Evolutionary conservation across 345 rosid genomes (phyloP).

Genomic region (Populus alba): DNA sequence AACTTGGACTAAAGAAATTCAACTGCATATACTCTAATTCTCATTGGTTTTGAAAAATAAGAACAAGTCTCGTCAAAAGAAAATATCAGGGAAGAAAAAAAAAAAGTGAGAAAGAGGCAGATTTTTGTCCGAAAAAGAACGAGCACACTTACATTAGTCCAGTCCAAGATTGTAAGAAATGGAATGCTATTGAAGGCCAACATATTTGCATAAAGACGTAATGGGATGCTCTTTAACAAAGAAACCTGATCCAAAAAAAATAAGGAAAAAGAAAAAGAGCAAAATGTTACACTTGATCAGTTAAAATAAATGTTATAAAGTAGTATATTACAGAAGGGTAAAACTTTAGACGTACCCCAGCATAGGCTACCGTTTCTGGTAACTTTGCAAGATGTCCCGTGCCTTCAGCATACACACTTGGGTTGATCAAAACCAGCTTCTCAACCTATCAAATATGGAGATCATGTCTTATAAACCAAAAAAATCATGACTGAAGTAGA

Average conservation of each 20-base stretch:
- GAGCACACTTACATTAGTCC: slow-evolving; percentile 64
- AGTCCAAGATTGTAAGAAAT: slow-evolving; percentile 58
- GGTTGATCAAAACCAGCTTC: slow-evolving; percentile 74
- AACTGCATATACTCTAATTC: background rate
- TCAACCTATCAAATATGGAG: slow-evolving; percentile 45
- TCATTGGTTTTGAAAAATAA: background rate
- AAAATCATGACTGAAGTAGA: background rate
- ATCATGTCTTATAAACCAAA: background rate
- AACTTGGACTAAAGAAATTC: background rate
- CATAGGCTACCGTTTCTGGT: slow-evolving; percentile 71
- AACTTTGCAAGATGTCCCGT: slow-evolving; percentile 75
- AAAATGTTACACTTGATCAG: background rate
- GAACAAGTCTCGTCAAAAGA: background rate
- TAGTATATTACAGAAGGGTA: background rate
- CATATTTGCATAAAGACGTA: slow-evolving; percentile 57
- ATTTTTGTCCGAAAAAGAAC: background rate
- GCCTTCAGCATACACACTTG: slow-evolving; percentile 91
- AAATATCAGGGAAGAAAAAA: background rate
- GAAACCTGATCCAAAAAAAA: slow-evolving; percentile 37
- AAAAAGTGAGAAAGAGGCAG: background rate
- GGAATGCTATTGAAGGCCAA: slow-evolving; percentile 55
- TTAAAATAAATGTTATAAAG: slow-evolving; percentile 4
- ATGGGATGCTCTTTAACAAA: slow-evolving; percentile 70
- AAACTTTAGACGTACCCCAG: slow-evolving; percentile 55
- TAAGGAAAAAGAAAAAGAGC: no score